phyloP scores from a whole-genome alignment of 306 rosid species.

The Lithocarpus polystachyus region DNA sequence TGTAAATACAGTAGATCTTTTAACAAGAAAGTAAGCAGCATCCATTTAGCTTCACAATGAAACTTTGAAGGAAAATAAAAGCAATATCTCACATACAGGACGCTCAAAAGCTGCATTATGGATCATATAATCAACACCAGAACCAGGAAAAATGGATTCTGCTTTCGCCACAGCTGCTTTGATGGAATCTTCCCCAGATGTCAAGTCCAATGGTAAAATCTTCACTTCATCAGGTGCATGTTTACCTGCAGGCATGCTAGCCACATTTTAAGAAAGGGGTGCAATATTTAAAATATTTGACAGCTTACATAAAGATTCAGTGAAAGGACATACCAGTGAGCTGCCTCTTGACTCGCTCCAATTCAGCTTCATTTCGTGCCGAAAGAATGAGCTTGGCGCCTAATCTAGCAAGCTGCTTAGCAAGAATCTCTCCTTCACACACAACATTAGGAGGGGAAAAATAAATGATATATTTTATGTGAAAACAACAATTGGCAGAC shows the following conservation, averaged over 20 bases:
- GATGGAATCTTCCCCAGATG: conserved; percentile 79
- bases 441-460: conserved; percentile 6
- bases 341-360: conserved; percentile 66
- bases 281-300: background rate
- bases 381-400: conserved; percentile 93
- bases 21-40: background rate
- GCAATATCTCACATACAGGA: conserved; percentile 64
- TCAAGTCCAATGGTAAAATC: conserved; percentile 75
- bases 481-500: background rate
- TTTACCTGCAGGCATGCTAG: conserved; percentile 55
- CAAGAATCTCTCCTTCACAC: conserved; percentile 75
- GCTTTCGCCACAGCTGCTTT: conserved; percentile 67
- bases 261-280: conserved; percentile 8
- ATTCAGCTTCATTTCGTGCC: conserved; percentile 81
- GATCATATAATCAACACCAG: conserved; percentile 88
- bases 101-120: conserved; percentile 97
- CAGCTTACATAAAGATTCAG: conserved; percentile 1
- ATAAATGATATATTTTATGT: background rate
- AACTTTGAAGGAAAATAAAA: background rate
- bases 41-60: background rate
- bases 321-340: conserved; percentile 59
- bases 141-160: conserved; percentile 61
- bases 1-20: background rate
- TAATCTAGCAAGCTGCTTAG: conserved; percentile 78
- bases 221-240: conserved; percentile 69